phyloP scores from a whole-genome alignment of 768 basidiomycete species.

The Suillus discolor region DNA sequence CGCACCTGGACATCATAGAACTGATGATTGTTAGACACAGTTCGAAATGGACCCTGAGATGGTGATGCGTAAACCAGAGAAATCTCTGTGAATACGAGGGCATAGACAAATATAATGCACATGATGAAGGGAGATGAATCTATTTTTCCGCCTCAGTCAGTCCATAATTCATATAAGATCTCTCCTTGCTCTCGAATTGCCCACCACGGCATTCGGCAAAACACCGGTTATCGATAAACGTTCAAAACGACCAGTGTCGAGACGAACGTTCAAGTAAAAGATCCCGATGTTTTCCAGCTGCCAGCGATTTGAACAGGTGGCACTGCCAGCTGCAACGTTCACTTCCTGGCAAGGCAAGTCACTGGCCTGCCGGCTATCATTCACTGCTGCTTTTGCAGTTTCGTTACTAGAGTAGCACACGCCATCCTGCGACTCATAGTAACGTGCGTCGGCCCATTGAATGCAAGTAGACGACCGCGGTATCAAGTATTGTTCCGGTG shows the following conservation, averaged over 20 bases:
- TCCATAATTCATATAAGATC: background rate
- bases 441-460: background rate
- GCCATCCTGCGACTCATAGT: background rate
- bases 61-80: slow-evolving; percentile 29
- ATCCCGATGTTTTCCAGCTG: background rate
- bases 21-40: slow-evolving; percentile 18
- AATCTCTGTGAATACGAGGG: slow-evolving; percentile 6
- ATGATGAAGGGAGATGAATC: background rate
- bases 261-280: slow-evolving; percentile 31
- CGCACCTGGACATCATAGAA: slow-evolving; percentile 56
- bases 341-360: background rate
- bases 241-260: slow-evolving; percentile 19
- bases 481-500: background rate
- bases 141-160: background rate
- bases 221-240: slow-evolving; percentile 2
- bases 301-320: background rate
- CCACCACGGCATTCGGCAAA: background rate
- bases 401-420: background rate
- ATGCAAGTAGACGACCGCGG: background rate
- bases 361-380: background rate
- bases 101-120: slow-evolving; percentile 13
- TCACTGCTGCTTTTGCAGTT: background rate
- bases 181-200: background rate
- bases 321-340: background rate
- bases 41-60: slow-evolving; percentile 25